phyloP scores from a whole-genome alignment of 345 rosid species.

The Microthlaspi erraticum region DNA sequence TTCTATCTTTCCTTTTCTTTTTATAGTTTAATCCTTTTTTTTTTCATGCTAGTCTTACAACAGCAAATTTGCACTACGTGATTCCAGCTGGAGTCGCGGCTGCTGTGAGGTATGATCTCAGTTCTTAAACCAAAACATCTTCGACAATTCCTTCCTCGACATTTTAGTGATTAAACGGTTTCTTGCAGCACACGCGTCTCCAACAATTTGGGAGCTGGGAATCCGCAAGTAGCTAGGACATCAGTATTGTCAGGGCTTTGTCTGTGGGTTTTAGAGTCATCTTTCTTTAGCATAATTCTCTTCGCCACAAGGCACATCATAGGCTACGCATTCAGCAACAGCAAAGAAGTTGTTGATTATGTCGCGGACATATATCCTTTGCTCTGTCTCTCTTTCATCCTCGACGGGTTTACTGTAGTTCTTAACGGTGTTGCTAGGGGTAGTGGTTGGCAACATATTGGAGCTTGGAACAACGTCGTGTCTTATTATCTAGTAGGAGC shows the following conservation, averaged over 20 bases:
- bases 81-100: constrained; percentile 50
- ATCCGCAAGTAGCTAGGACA: constrained; percentile 47
- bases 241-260: constrained; percentile 35
- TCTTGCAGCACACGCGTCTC: constrained; percentile 51
- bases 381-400: constrained; percentile 50
- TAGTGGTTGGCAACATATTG: constrained; percentile 58
- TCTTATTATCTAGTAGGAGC: constrained; percentile 48
- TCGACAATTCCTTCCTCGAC: no score
- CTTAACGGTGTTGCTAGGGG: constrained; percentile 55
- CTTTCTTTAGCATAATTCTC: constrained; percentile 40
- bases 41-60: constrained; percentile 43
- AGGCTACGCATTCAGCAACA: constrained; percentile 55
- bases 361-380: constrained; percentile 53
- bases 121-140: background rate
- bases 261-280: constrained; percentile 43
- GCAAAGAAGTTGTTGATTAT: constrained; percentile 53
- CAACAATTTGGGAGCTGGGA: constrained; percentile 53
- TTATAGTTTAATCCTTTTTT: no score
- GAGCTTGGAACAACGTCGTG: constrained; percentile 53
- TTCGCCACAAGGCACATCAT: constrained; percentile 46
- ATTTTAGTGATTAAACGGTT: no score
- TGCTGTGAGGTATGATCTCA: constrained; percentile 40
- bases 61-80: constrained; percentile 45
- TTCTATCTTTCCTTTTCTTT: no score
- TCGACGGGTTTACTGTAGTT: constrained; percentile 47